phyloP scores from a whole-genome alignment of 441 rosid species.

The Bruguiera hainesii region DNA sequence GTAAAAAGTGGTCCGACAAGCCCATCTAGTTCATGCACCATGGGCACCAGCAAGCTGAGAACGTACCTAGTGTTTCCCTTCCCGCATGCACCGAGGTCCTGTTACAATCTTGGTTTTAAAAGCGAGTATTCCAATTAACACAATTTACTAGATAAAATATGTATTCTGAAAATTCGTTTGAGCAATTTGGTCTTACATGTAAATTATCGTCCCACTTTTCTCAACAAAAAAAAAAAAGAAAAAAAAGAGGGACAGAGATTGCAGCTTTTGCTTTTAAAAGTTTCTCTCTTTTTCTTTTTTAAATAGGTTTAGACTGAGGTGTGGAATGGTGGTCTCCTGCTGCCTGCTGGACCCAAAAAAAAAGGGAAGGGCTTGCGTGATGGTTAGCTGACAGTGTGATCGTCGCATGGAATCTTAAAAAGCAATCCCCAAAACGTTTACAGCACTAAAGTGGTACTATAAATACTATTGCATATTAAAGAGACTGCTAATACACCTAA shows the following conservation, averaged over 20 bases:
- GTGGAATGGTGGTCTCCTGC: constrained; percentile 29
- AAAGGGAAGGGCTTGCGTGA: constrained; percentile 2
- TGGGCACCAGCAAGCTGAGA: too few relatives aligned
- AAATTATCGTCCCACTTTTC: background rate
- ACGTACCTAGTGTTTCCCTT: background rate
- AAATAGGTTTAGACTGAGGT: constrained; percentile 11
- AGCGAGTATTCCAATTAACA: background rate
- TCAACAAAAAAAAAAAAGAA: too few relatives aligned
- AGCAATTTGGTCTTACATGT: background rate
- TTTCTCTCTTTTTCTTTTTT: constrained; percentile 26
- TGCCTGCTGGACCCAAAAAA: background rate
- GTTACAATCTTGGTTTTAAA: background rate
- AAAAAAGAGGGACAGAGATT: constrained; percentile 3
- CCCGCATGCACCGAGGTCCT: constrained; percentile 8
- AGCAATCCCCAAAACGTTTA: constrained; percentile 15
- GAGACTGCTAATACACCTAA: background rate
- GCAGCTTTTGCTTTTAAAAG: constrained; percentile 53
- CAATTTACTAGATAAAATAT: background rate
- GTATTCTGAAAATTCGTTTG: background rate
- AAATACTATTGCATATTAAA: background rate
- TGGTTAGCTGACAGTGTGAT: constrained; percentile 28
- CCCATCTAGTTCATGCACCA: background rate
- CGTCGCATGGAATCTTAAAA: constrained; percentile 33
- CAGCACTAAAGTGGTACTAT: constrained; percentile 29
- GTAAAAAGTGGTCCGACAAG: background rate